Conservation (phyloP, 139 green algal species). For the Diplosphaera chodatii region DNA sequence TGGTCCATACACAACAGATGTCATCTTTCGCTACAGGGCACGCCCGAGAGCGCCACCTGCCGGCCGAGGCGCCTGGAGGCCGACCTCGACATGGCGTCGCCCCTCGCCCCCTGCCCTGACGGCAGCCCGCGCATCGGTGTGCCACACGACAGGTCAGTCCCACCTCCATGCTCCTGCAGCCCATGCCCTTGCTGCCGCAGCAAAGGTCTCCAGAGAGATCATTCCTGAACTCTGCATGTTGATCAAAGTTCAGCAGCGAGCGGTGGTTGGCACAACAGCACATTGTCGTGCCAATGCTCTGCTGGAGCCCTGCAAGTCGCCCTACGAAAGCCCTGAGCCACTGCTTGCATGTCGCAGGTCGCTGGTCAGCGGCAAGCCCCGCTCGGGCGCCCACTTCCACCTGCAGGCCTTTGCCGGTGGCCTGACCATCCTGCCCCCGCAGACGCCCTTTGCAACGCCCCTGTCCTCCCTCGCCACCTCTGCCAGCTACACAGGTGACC, state of each 20-base stretch:
- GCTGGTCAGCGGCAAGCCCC: no score
- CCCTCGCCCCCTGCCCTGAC: neutral
- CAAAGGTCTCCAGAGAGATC: no score
- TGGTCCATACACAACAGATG: no score
- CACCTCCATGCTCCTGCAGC: no score
- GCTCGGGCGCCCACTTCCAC: neutral
- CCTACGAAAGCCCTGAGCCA: no score
- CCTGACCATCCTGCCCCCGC: neutral
- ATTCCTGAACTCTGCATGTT: no score
- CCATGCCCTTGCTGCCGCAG: no score
- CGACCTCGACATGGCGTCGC: neutral
- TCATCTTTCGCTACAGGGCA: neutral
- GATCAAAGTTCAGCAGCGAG: no score
- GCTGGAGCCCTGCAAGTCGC: neutral
- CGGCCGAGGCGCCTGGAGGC: neutral
- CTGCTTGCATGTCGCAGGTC: neutral
- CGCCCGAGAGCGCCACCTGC: neutral
- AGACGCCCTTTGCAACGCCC: neutral
- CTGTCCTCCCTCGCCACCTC: no score
- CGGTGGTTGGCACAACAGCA: no score
- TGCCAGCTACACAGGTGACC: no score
- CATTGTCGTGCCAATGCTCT: neutral
- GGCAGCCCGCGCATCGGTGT: neutral
- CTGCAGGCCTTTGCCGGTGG: neutral
- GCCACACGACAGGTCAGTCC: neutral